phyloP scores from a whole-genome alignment of 2,329 filamentous ascomycete genomes.

The Diaporthe helianthi region DNA sequence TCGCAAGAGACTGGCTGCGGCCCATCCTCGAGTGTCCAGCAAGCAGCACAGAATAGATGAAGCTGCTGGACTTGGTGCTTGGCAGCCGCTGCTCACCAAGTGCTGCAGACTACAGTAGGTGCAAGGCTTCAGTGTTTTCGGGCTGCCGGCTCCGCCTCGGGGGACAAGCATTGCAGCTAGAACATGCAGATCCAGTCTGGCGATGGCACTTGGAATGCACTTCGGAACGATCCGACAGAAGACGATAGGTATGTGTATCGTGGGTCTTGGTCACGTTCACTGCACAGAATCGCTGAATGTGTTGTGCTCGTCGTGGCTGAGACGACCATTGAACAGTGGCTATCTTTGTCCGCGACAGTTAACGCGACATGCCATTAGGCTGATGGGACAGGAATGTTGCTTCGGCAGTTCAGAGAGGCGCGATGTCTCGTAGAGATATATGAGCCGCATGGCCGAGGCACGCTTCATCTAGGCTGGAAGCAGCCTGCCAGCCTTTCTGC shows the following conservation, averaged over 20 bases:
- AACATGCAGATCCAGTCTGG: slow-evolving; percentile 12
- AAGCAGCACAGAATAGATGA: slow-evolving; percentile 16
- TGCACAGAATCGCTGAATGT: not conserved
- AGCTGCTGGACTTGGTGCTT: slow-evolving; percentile 10
- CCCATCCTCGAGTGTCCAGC: slow-evolving; percentile 14
- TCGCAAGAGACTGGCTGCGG: not conserved
- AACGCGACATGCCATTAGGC: not conserved
- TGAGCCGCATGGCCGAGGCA: slow-evolving; percentile 17
- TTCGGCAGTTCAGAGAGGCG: not conserved
- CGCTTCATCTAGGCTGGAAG: not conserved
- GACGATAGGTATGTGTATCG: not conserved
- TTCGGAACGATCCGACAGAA: slow-evolving; percentile 19
- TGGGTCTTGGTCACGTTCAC: not conserved
- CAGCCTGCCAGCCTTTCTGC: not conserved
- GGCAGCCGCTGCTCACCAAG: slow-evolving; percentile 12
- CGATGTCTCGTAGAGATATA: slow-evolving; percentile 22
- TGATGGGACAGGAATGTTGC: slow-evolving; percentile 6
- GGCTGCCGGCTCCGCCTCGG: slow-evolving; percentile 6
- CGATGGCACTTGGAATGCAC: slow-evolving; percentile 5
- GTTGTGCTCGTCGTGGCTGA: not conserved
- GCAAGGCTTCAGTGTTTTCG: not conserved
- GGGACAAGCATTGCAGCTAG: slow-evolving; percentile 13
- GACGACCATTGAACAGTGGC: not conserved
- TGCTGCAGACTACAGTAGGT: not conserved
- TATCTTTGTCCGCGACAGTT: not conserved